Conservation (phyloP, 257 asterid genomes). For the Coffea canephora region DNA sequence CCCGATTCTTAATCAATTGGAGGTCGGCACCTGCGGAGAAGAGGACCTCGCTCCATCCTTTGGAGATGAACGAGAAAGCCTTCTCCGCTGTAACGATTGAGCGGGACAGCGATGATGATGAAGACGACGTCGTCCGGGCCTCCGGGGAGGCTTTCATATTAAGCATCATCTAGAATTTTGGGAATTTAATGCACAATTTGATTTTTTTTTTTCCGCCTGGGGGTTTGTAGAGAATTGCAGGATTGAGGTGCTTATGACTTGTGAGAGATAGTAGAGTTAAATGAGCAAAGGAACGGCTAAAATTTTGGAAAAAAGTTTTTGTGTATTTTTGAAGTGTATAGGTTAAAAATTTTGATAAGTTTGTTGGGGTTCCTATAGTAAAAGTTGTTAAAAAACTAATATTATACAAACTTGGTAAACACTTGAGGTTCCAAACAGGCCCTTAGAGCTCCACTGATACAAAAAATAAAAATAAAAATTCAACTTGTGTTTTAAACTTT, state of each 20-base stretch:
- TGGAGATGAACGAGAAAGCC: constrained; percentile 85
- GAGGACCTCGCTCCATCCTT: constrained; percentile 97
- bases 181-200: not conserved
- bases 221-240: too few species aligned
- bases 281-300: constrained; percentile 13
- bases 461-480: too few species aligned
- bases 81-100: constrained; percentile 80
- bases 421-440: too few species aligned
- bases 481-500: too few species aligned
- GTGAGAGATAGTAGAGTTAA: not conserved
- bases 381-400: too few species aligned
- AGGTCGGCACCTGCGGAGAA: constrained; percentile 95
- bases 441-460: too few species aligned
- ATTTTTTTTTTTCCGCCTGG: not conserved
- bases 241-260: not conserved
- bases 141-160: constrained; percentile 62
- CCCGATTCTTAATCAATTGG: constrained; percentile 77
- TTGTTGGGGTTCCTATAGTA: too few species aligned
- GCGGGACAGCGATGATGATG: constrained; percentile 35
- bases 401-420: too few species aligned
- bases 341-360: too few species aligned
- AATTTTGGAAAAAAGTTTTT: not conserved
- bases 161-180: constrained; percentile 16
- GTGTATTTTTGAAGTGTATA: too few species aligned
- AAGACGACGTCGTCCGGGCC: constrained; percentile 41